Conservation (phyloP, 805 yeast species). For the Metschnikowia shivogae region DNA sequence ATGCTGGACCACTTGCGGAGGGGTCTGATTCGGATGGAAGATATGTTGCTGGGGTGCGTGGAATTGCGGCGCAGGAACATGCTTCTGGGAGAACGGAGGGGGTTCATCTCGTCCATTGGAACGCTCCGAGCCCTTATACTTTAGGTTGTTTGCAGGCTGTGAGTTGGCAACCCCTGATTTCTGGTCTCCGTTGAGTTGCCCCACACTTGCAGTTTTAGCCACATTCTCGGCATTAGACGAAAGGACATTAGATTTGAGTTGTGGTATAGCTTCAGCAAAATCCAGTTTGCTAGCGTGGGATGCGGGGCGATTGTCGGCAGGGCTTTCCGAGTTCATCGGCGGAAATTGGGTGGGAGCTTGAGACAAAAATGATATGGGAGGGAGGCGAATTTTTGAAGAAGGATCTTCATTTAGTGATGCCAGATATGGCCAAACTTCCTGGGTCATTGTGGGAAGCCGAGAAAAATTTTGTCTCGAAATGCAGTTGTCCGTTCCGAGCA, state of each 20-base stretch:
- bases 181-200: neutral
- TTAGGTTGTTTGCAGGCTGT: neutral
- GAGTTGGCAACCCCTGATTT: neutral
- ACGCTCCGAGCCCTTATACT: neutral
- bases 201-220: neutral
- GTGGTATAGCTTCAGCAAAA: neutral
- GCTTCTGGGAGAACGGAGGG: neutral
- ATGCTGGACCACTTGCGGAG: neutral
- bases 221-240: neutral
- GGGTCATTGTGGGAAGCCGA: neutral
- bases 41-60: conserved; percentile 5
- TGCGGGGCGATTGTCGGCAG: neutral
- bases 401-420: neutral
- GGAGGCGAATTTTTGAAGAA: conserved; percentile 17
- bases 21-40: neutral
- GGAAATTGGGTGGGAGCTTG: neutral
- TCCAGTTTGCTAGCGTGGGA: neutral
- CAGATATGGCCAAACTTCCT: neutral
- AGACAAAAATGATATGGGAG: conserved; percentile 28
- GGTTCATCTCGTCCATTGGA: neutral
- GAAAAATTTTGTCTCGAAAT: neutral
- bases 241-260: neutral
- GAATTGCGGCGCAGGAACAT: neutral
- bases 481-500: neutral
- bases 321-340: neutral